Percentiles rank a stretch among this genome's conserved stretches.
Evolutionary conservation across 768 basidiomycete species (phyloP).

Genomic region (Pleurotus pulmonarius): DNA sequence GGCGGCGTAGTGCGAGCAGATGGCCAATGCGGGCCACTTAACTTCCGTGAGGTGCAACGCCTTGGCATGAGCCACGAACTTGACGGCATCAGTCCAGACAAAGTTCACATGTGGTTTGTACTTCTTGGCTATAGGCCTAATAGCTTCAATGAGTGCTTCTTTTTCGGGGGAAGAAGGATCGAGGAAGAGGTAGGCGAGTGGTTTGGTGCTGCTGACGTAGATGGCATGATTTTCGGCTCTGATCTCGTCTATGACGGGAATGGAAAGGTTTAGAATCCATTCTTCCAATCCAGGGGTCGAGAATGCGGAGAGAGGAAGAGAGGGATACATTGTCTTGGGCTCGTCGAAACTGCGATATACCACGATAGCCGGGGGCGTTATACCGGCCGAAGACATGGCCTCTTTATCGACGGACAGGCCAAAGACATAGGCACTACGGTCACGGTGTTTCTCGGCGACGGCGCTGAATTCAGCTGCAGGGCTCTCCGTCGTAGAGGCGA

Average conservation of each 20-base stretch:
- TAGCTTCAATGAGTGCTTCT: conserved; percentile 57
- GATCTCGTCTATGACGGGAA: conserved; percentile 91
- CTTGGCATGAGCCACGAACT: conserved; percentile 94
- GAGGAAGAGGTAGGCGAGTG: conserved; percentile 92
- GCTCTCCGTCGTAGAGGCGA: conserved; percentile 67
- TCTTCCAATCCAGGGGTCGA: conserved; percentile 59
- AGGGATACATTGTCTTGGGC: conserved; percentile 65
- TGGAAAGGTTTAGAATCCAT: conserved; percentile 80
- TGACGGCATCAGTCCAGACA: conserved; percentile 95
- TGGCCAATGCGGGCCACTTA: conserved; percentile 95
- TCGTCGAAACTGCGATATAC: conserved; percentile 94
- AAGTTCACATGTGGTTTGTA: conserved; percentile 91
- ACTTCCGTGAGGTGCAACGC: conserved; percentile 82
- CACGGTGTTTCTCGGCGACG: conserved; percentile 84
- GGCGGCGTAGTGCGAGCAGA: too few species aligned
- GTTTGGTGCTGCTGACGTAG: conserved; percentile 80
- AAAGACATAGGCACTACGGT: conserved; percentile 75
- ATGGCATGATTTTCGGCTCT: conserved; percentile 87
- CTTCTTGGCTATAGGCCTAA: conserved; percentile 76
- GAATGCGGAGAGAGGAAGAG: conserved; percentile 51
- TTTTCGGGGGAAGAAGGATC: conserved; percentile 70
- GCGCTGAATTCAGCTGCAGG: conserved; percentile 73
- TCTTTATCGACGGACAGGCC: conserved; percentile 76
- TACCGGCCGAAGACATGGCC: conserved; percentile 63
- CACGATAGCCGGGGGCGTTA: conserved; percentile 80